These are phyloP conservation scores for Ganoderma multipileum DNA, from an alignment of 1,284 basidiomycete genomes.

Conservation along the genomic window DNA sequence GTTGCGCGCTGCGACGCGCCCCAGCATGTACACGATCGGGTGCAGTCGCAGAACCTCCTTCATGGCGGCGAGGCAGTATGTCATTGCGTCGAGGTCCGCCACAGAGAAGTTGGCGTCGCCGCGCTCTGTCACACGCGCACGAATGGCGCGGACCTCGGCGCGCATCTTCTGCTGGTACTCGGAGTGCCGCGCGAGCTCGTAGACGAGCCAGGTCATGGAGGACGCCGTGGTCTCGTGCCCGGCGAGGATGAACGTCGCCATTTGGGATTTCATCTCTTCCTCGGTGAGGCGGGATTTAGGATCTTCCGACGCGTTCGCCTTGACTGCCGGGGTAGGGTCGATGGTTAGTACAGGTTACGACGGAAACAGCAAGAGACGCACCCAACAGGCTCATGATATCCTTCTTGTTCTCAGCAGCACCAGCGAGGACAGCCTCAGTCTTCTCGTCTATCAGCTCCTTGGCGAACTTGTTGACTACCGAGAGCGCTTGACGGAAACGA, in stretches of 20 bases:
- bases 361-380: conserved; percentile 22
- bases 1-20: conserved; percentile 37
- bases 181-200: conserved; percentile 39
- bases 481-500: conserved; percentile 41
- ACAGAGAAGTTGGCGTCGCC: conserved; percentile 35
- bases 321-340: conserved; percentile 44
- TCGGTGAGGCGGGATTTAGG: conserved; percentile 52
- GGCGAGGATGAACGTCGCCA: conserved; percentile 47
- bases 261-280: conserved; percentile 55
- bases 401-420: conserved; percentile 21
- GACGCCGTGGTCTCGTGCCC: conserved; percentile 37
- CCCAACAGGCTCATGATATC: conserved; percentile 53
- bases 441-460: conserved; percentile 47
- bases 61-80: conserved; percentile 54
- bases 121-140: conserved; percentile 30
- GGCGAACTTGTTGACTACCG: conserved; percentile 35
- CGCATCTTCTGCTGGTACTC: conserved; percentile 38
- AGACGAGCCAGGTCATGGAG: conserved; percentile 37
- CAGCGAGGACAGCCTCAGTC: conserved; percentile 35
- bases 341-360: not conserved
- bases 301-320: conserved; percentile 57
- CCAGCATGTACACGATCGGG: conserved; percentile 35
- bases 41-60: conserved; percentile 48
- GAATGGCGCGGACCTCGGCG: conserved; percentile 36
- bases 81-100: conserved; percentile 41